Base-by-base conservation (phyloP, 1,284 basidiomycete genomes). In the Cryptococcus neoformans region DNA sequence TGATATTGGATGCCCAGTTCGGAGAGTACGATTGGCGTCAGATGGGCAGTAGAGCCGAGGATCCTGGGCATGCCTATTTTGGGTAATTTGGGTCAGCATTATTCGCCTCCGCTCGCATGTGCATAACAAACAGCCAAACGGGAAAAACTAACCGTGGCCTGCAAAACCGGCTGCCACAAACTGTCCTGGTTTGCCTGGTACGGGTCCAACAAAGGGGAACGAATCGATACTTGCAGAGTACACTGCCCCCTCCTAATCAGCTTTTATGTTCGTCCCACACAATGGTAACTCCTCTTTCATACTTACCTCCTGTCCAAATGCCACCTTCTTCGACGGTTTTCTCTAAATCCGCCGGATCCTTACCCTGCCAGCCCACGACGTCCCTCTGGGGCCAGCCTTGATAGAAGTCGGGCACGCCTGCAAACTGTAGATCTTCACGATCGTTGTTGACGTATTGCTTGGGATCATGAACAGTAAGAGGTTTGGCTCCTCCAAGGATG, bases 401-500 rank as follows among this genome's bases (percentile, higher is more conserved):
- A 47, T 62, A 68, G 55, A 54, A 68, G 11, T 59, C 64, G 11
- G 58, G 60, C 2, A 62, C 60, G 0, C 64, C 66, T 12, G 47
- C 42, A 42, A 62, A 56, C 51, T 61, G 60, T 12, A 37, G 28
- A 44, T 62, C 56, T 35, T 68, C 64, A 10, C 53, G 44, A 42
- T 67, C 66, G 42, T 57, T 62, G 49, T 54, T 47, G 57, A 65
- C 35, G 38, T 50, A 65, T 21, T 42, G 44, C 16, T 45, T 36
- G 4, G 62, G 60, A 36, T 65, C 49, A 28, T 60, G 54, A 3
- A 64, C 59, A 11, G 57, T 54, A 4, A 63, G 14, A 16, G 54
- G 54, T 45, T 67, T 67, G 47, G 63, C 66, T 8, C 66, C 66
- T 44, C 66, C 66, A 14, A 67, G 41, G 56, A 67, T 59, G 53